These are phyloP conservation scores for Plasmodium gonderi DNA, from an alignment of 169 alveolate genomes.

Conservation along the genomic window DNA sequence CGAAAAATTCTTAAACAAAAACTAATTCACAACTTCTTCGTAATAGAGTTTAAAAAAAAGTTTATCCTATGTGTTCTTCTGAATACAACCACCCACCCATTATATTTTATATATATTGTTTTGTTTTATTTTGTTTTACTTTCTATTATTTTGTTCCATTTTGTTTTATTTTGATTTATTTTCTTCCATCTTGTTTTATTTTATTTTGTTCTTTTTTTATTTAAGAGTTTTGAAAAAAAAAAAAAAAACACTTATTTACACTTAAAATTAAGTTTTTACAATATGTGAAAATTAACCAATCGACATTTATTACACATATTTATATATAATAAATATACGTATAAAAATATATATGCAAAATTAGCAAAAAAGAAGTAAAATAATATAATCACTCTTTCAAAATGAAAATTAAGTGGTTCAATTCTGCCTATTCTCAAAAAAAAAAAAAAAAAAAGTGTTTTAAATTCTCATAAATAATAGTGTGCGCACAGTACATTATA, in stretches of 20 bases:
- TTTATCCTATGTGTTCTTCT: too few relatives aligned
- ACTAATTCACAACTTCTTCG: constrained; percentile 5
- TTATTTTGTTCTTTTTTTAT: background rate
- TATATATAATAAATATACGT: background rate
- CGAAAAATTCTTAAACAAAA: background rate
- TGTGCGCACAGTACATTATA: too few relatives aligned
- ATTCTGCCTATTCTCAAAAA: background rate
- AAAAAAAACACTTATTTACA: background rate
- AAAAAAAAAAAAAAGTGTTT: background rate
- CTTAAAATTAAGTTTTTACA: background rate
- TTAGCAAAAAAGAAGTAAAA: background rate
- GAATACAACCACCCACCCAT: too few relatives aligned
- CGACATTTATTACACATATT: background rate
- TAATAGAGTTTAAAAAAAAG: background rate
- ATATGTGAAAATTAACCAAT: background rate
- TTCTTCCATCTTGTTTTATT: too few relatives aligned
- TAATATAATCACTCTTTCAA: background rate
- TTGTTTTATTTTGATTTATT: too few relatives aligned
- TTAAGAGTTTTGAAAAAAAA: background rate
- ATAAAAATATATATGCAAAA: background rate
- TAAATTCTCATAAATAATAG: too few relatives aligned
- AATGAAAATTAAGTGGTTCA: background rate
- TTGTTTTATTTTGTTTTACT: too few relatives aligned
- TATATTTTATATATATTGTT: too few relatives aligned
- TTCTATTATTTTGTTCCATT: too few relatives aligned